Evolutionary conservation across 371 early-diverging fungal genomes (phyloP), one percentile per base, ranked within the genome.

Genomic region (Choanephora cucurbitarum): DNA sequence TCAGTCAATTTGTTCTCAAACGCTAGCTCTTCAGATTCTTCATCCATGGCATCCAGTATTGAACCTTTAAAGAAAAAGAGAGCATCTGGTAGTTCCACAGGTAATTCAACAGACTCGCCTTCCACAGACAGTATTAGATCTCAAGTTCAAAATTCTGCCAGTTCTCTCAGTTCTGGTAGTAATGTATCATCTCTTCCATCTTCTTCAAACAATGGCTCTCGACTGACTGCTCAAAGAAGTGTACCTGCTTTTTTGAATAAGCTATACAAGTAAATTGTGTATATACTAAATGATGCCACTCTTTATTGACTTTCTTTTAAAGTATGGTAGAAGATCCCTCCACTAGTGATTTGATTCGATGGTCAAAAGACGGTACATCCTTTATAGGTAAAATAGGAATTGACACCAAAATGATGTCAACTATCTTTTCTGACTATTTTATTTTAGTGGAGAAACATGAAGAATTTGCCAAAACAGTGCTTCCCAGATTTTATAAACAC

Each of bases 231-330:
- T 5, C 74, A 73, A 47, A 58, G 82, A 37, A 89, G 75, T 32
- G 88, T 93, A 5, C 91, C 94, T 0, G 91, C 91, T 8, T 94
- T 94, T 60, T 69, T 93, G 32, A 91, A 91, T 69, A 94, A 94
- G 73, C 81, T 93, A 13, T 92, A 89, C 80, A 81, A 76, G 85
- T 84, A 77, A 44, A 67, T 45, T n/a, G n/a, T n/a, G n/a, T 61
- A 57, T 34, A 23, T 24, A 2, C 13, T 40, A 40, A 23, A 14
- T 21, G 14, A 28, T 34, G 19, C 43, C 22, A 22, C n/a, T 41
- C 2, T 48, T 11, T 54, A 13, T 14, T 18, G 10, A n/a, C 24
- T 40, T 40, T 6, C 28, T n/a, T 18, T 23, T 6, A 15, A 56
- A 84, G 85, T 49, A 90, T 92, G 85, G 87, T 92, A 2, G 73